These are phyloP conservation scores for Phialophora verrucosa DNA, from an alignment of 2,329 filamentous ascomycete species.

Conservation along the genomic window DNA sequence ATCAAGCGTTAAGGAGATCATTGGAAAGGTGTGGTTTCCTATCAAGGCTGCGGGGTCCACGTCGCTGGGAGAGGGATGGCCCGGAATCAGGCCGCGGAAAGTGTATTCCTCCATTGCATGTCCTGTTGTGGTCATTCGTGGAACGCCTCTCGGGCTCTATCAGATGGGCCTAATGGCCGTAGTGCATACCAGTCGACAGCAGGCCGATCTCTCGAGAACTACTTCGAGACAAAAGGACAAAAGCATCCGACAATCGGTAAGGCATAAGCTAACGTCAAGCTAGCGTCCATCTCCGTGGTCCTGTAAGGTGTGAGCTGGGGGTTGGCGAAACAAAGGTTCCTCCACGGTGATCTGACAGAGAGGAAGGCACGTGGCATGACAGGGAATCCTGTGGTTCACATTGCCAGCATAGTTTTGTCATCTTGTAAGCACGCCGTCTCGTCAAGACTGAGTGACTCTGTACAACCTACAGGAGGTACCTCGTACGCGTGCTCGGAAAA, in stretches of 20 bases:
- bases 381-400: neutral
- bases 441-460: neutral
- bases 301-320: neutral
- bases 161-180: conserved; percentile 6
- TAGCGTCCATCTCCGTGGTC: conserved; percentile 4
- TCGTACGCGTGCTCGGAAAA: neutral
- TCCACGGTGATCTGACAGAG: neutral
- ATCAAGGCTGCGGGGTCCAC: neutral
- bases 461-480: neutral
- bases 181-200: neutral
- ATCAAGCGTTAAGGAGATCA: neutral
- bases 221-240: conserved; percentile 1
- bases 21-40: neutral
- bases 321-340: neutral
- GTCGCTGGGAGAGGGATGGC: neutral
- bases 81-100: conserved; percentile 21
- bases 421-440: neutral
- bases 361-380: neutral
- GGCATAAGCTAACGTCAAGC: neutral
- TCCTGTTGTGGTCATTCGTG: neutral
- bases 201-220: neutral
- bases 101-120: neutral
- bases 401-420: neutral
- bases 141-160: conserved; percentile 7
- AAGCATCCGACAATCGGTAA: neutral